A percentile compares a stretch with the other conserved stretches of the same genome.
phyloP scores from a whole-genome alignment of 1,284 basidiomycete species.

The Gymnopus androsaceus region DNA sequence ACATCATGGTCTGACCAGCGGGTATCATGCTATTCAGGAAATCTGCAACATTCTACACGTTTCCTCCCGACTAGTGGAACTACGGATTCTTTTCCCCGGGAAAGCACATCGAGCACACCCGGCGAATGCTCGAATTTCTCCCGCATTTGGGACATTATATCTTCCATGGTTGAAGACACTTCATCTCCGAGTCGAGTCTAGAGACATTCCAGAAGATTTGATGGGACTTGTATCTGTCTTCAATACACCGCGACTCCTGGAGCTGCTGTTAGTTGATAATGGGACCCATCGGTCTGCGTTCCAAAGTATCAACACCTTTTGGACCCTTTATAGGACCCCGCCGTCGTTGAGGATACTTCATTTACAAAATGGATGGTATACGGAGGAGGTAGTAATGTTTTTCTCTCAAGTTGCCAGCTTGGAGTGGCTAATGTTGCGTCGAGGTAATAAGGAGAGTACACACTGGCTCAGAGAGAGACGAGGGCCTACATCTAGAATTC shows the following conservation, averaged over 20 bases:
- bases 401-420: background rate
- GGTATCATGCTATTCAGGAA: constrained; percentile 47
- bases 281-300: constrained; percentile 34
- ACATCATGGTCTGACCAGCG: constrained; percentile 55
- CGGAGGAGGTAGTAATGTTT: background rate
- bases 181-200: constrained; percentile 44
- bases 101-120: constrained; percentile 16
- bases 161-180: constrained; percentile 45
- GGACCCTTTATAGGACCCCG: constrained; percentile 42
- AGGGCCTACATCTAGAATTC: background rate
- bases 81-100: constrained; percentile 43
- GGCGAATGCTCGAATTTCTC: constrained; percentile 20
- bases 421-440: background rate
- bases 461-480: background rate
- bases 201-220: constrained; percentile 54
- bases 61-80: constrained; percentile 44
- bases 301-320: constrained; percentile 41
- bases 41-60: constrained; percentile 49
- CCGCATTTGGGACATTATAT: constrained; percentile 28
- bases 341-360: constrained; percentile 37
- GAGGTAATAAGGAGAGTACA: background rate
- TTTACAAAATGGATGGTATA: constrained; percentile 46
- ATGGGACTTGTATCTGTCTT: constrained; percentile 41
- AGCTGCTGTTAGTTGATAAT: constrained; percentile 45
- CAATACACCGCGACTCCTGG: constrained; percentile 43